These are phyloP conservation scores for Linnemannia hyalina DNA, from an alignment of 192 early-diverging fungal species.

Conservation along the genomic window DNA sequence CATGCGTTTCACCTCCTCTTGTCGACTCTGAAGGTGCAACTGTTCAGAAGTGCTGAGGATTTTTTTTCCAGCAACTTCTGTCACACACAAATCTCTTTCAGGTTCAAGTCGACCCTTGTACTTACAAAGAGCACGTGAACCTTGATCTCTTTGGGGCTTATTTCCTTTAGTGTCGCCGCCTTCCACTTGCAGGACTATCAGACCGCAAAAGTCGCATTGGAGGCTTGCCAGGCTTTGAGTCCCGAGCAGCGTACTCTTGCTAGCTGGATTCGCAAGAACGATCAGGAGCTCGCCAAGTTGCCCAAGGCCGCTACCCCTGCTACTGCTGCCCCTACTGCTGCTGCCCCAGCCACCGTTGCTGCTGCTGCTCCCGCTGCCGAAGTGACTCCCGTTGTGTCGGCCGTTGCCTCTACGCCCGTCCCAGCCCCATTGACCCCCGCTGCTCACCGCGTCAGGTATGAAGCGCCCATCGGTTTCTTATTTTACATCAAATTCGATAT, in stretches of 20 bases:
- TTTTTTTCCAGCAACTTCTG: slow-evolving; percentile 13
- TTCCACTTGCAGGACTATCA: slow-evolving; percentile 69
- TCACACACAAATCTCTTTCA: not conserved
- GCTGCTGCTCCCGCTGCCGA: slow-evolving; percentile 13
- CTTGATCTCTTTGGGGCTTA: not conserved
- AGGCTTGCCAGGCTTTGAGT: slow-evolving; percentile 59
- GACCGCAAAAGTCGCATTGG: slow-evolving; percentile 69
- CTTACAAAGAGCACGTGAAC: not conserved
- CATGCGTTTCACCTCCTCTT: not conserved
- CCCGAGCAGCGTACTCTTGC: slow-evolving; percentile 61
- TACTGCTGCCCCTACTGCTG: slow-evolving; percentile 1
- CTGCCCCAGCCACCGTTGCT: not conserved
- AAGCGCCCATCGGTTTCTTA: not conserved
- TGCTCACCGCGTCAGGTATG: slow-evolving; percentile 44
- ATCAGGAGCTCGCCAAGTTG: slow-evolving; percentile 69
- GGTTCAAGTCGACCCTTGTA: not conserved
- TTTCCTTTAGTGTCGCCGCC: slow-evolving; percentile 61
- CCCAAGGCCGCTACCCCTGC: slow-evolving; percentile 15
- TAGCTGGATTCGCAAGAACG: slow-evolving; percentile 68
- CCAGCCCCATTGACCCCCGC: slow-evolving; percentile 37
- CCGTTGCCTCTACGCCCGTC: slow-evolving; percentile 18
- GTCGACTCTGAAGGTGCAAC: not conserved
- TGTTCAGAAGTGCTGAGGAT: not conserved
- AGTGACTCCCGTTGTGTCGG: slow-evolving; percentile 19
- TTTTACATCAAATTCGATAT: too few species aligned